phyloP scores from a whole-genome alignment of 768 basidiomycete species.

The Postia placenta region DNA sequence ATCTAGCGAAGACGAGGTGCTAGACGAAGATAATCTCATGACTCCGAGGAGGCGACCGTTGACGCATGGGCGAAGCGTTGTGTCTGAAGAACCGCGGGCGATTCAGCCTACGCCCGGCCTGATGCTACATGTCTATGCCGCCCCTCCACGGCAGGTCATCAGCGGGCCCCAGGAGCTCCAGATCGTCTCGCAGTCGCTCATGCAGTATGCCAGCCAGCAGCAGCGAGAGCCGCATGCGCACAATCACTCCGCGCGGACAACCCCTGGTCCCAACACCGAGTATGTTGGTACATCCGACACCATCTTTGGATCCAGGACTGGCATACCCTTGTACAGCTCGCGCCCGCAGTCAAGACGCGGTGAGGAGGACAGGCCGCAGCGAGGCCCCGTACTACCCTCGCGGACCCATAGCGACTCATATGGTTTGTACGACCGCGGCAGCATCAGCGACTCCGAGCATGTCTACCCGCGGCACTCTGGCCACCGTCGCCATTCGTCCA shows the following conservation, averaged over 20 bases:
- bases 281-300: background rate
- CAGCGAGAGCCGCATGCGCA: background rate
- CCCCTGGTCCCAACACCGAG: constrained; percentile 3
- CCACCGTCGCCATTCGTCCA: background rate
- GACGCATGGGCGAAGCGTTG: background rate
- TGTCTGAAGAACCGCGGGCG: background rate
- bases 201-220: constrained; percentile 1
- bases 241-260: background rate
- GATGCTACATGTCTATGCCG: background rate
- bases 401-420: background rate
- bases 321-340: constrained; percentile 13
- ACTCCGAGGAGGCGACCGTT: constrained; percentile 5
- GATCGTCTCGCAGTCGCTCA: constrained; percentile 10
- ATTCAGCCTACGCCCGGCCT: background rate
- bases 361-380: background rate
- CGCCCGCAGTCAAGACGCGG: constrained; percentile 2
- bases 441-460: constrained; percentile 4
- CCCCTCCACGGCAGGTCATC: constrained; percentile 10
- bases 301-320: constrained; percentile 10
- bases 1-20: constrained; percentile 6
- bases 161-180: constrained; percentile 11
- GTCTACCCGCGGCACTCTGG: background rate
- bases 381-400: background rate
- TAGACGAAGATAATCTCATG: constrained; percentile 5
- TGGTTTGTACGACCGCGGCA: background rate